phyloP scores from a whole-genome alignment of 1,284 basidiomycete species.

The Ceratobasidium sp. region DNA sequence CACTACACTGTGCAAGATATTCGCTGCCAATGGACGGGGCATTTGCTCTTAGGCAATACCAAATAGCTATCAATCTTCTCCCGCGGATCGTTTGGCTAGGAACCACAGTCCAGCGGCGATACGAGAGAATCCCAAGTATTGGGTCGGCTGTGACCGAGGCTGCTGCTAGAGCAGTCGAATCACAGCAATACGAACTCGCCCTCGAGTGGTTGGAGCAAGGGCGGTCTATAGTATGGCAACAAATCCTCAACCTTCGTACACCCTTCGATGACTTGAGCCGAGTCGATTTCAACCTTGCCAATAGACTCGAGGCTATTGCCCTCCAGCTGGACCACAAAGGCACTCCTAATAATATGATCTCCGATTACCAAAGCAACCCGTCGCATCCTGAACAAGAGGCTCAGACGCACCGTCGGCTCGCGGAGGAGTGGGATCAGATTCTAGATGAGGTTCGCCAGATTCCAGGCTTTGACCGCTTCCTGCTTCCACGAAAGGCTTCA shows the following conservation, averaged over 20 bases:
- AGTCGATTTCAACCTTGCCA: neutral
- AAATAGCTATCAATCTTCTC: neutral
- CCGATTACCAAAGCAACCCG: neutral
- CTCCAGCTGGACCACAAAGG: neutral
- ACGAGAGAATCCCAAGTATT: neutral
- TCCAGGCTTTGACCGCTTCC: slow-evolving; percentile 41
- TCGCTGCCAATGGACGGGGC: neutral
- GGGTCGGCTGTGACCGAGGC: slow-evolving; percentile 12
- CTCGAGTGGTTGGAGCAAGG: slow-evolving; percentile 32
- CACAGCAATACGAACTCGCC: neutral
- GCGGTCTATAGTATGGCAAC: slow-evolving; percentile 11
- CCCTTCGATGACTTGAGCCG: neutral
- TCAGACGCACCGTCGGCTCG: slow-evolving; percentile 8
- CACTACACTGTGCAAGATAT: neutral
- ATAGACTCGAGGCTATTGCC: neutral
- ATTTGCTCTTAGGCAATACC: neutral
- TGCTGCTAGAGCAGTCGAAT: slow-evolving; percentile 9
- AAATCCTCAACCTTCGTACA: slow-evolving; percentile 6
- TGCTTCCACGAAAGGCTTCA: slow-evolving; percentile 18
- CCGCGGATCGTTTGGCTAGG: slow-evolving; percentile 19
- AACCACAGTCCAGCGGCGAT: neutral
- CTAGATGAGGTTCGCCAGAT: slow-evolving; percentile 36
- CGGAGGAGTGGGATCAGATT: slow-evolving; percentile 35
- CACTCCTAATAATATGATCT: too few species aligned
- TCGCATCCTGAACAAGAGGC: neutral